phyloP scores from a whole-genome alignment of 106 monocot species.

The Allium cepa region DNA sequence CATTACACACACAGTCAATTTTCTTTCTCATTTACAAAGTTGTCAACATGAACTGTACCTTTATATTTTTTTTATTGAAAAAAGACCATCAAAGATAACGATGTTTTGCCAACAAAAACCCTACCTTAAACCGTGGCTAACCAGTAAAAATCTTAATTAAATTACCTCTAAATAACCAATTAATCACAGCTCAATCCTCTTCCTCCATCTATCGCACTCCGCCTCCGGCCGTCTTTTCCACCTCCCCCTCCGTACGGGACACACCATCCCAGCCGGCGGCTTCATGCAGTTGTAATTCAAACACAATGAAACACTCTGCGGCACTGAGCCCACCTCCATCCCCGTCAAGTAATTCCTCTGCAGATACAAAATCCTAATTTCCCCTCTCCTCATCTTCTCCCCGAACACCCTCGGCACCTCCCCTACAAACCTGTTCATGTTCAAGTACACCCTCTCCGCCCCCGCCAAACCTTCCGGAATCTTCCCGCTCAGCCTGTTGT shows the following conservation, averaged over 20 bases:
- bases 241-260: slow-evolving; percentile 39
- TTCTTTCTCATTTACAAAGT: too few species aligned
- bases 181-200: background rate
- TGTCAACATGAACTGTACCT: too few species aligned
- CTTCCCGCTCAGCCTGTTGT: slow-evolving; percentile 50
- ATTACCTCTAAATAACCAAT: too few species aligned
- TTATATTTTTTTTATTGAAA: too few species aligned
- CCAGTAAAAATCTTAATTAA: too few species aligned
- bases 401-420: slow-evolving; percentile 36
- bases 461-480: slow-evolving; percentile 37
- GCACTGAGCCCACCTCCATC: slow-evolving; percentile 25
- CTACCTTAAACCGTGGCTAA: too few species aligned
- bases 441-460: slow-evolving; percentile 55
- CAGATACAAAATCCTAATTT: slow-evolving; percentile 53
- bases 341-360: slow-evolving; percentile 76
- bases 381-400: slow-evolving; percentile 26
- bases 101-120: too few species aligned
- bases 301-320: slow-evolving; percentile 39
- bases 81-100: too few species aligned
- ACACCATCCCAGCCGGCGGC: slow-evolving; percentile 36
- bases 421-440: slow-evolving; percentile 62
- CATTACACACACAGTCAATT: too few species aligned
- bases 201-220: slow-evolving; percentile 26
- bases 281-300: slow-evolving; percentile 72
- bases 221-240: slow-evolving; percentile 35